These are phyloP conservation scores for Annulohypoxylon truncatum DNA, from an alignment of 2,329 filamentous ascomycete species.

Conservation along the genomic window DNA sequence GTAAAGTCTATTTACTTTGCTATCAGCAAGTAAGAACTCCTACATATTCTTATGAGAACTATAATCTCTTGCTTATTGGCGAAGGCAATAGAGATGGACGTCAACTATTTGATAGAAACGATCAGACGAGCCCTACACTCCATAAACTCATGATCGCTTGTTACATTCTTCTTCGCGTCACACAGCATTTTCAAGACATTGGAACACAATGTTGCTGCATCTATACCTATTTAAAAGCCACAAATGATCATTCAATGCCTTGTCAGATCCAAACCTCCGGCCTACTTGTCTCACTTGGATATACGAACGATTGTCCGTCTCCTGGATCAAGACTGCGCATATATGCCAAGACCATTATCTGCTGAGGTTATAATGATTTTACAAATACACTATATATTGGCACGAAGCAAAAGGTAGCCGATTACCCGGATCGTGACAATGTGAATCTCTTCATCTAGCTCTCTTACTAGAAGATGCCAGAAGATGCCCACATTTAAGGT, in stretches of 20 bases:
- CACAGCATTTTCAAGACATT: neutral
- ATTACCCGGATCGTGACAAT: neutral
- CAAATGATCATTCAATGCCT: neutral
- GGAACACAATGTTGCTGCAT: neutral
- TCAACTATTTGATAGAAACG: neutral
- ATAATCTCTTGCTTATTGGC: neutral
- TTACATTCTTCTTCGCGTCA: neutral
- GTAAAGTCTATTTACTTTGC: no score
- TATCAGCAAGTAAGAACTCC: no score
- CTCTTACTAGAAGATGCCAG: neutral
- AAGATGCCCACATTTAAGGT: conserved; percentile 2
- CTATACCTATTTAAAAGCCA: neutral
- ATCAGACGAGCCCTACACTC: neutral
- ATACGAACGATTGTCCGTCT: neutral
- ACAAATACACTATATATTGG: conserved; percentile 10
- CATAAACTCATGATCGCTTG: conserved; percentile 5
- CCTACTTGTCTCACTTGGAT: neutral
- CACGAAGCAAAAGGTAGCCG: neutral
- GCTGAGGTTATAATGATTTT: neutral
- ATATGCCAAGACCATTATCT: conserved; percentile 7
- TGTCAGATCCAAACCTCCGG: neutral
- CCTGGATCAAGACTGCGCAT: neutral
- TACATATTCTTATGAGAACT: neutral
- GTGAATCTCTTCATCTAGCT: neutral
- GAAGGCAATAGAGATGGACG: neutral